Evolutionary conservation across 2,329 filamentous ascomycete genomes (phyloP).

Genomic region (Sporothrix brasiliensis): DNA sequence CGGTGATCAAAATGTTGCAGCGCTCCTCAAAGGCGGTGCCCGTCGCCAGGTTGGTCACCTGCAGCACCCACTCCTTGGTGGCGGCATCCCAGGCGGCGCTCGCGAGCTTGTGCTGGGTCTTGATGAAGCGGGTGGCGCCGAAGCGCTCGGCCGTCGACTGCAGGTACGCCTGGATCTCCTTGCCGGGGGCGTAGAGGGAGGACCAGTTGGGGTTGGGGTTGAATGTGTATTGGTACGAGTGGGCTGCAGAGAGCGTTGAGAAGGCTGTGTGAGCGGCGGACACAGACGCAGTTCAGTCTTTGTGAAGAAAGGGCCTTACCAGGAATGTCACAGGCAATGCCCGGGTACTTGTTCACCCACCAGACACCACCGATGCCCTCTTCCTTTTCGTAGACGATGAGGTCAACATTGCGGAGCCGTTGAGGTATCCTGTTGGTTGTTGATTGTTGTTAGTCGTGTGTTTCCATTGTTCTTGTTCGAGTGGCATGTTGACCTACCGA

Average conservation of each 20-base stretch:
- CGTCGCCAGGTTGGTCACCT: conserved; percentile 43
- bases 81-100: conserved; percentile 48
- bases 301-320: no score
- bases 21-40: conserved; percentile 47
- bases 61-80: conserved; percentile 44
- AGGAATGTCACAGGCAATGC: conserved; percentile 45
- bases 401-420: conserved; percentile 42
- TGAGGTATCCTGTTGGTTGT: conserved; percentile 41
- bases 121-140: conserved; percentile 52
- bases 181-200: conserved; percentile 52
- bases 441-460: no score
- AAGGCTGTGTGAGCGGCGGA: not conserved
- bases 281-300: no score
- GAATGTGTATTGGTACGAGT: conserved; percentile 60
- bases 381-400: conserved; percentile 45
- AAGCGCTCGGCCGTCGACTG: conserved; percentile 52
- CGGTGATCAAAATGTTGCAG: conserved; percentile 48
- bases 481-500: conserved; percentile 34
- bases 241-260: conserved; percentile 40
- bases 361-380: conserved; percentile 44
- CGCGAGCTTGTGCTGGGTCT: conserved; percentile 48
- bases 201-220: conserved; percentile 60
- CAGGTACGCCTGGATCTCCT: conserved; percentile 56
- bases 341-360: conserved; percentile 45
- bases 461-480: no score